Evolutionary conservation across 495 filamentous ascomycete species (phyloP).

Genomic region (Halenospora varia): DNA sequence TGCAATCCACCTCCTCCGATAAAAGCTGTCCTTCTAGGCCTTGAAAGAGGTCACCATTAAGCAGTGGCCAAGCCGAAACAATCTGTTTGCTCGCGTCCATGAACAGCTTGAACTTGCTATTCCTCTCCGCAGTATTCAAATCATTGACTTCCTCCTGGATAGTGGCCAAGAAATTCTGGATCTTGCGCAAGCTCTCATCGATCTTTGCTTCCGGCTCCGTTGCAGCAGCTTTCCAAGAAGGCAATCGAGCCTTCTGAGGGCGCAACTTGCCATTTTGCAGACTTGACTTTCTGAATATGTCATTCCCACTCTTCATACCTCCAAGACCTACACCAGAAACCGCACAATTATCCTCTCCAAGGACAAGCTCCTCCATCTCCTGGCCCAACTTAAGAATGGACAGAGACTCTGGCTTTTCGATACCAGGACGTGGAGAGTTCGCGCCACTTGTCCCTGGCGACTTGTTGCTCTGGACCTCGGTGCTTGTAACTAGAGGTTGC

Average conservation of each 20-base stretch:
- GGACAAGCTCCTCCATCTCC: neutral
- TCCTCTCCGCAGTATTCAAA: neutral
- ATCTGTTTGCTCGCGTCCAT: conserved; percentile 1
- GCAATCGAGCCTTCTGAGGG: neutral
- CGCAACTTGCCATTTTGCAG: neutral
- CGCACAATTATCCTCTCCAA: neutral
- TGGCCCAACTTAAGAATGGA: neutral
- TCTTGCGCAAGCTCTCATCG: neutral
- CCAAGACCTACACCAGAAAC: neutral
- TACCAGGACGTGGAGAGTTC: neutral
- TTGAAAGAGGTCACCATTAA: neutral
- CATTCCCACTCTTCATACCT: neutral
- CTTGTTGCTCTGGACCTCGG: neutral
- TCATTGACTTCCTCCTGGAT: neutral
- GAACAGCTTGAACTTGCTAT: neutral
- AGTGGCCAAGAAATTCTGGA: neutral
- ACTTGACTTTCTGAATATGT: neutral
- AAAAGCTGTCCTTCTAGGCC: neutral
- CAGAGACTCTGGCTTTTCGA: neutral
- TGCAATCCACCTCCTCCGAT: neutral
- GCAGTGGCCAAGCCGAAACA: neutral
- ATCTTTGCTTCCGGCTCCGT: neutral
- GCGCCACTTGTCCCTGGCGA: neutral
- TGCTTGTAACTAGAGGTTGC: neutral
- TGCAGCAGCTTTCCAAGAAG: neutral